These are phyloP conservation scores for Candida fluviatilis DNA, from an alignment of 805 yeast species.

Conservation along the genomic window DNA sequence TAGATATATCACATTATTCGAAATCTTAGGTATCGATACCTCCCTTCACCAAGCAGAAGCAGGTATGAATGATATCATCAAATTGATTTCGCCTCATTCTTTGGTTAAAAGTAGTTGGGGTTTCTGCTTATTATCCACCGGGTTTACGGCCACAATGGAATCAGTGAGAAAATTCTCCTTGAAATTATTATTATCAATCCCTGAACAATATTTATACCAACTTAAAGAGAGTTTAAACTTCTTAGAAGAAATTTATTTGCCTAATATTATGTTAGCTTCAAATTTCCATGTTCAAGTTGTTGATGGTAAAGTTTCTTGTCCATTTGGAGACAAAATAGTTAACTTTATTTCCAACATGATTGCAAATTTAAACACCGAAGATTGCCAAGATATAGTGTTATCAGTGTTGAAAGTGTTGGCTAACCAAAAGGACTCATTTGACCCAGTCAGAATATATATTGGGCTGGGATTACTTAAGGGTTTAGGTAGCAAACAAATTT, in stretches of 20 bases:
- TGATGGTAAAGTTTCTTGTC: slow-evolving; percentile 38
- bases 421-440: slow-evolving; percentile 51
- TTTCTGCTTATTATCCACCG: slow-evolving; percentile 67
- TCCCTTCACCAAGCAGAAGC: slow-evolving; percentile 84
- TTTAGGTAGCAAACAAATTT: slow-evolving; percentile 24
- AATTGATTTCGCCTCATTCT: slow-evolving; percentile 47
- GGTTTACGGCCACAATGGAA: slow-evolving; percentile 72
- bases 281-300: slow-evolving; percentile 46
- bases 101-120: slow-evolving; percentile 68
- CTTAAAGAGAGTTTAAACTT: slow-evolving; percentile 33
- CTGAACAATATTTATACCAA: slow-evolving; percentile 37
- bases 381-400: slow-evolving; percentile 19
- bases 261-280: slow-evolving; percentile 58
- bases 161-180: slow-evolving; percentile 65
- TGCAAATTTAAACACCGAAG: slow-evolving; percentile 21
- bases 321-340: slow-evolving; percentile 51
- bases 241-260: slow-evolving; percentile 50
- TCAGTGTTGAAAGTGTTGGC: slow-evolving; percentile 43
- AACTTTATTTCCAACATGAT: slow-evolving; percentile 41
- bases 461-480: slow-evolving; percentile 57
- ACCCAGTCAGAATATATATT: slow-evolving; percentile 64
- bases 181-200: slow-evolving; percentile 51
- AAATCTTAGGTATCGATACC: slow-evolving; percentile 79
- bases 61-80: slow-evolving; percentile 59
- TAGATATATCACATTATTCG: slow-evolving; percentile 68